Evolutionary conservation across 192 early-diverging fungal species (phyloP).

Genomic region (Coemansia sp.): DNA sequence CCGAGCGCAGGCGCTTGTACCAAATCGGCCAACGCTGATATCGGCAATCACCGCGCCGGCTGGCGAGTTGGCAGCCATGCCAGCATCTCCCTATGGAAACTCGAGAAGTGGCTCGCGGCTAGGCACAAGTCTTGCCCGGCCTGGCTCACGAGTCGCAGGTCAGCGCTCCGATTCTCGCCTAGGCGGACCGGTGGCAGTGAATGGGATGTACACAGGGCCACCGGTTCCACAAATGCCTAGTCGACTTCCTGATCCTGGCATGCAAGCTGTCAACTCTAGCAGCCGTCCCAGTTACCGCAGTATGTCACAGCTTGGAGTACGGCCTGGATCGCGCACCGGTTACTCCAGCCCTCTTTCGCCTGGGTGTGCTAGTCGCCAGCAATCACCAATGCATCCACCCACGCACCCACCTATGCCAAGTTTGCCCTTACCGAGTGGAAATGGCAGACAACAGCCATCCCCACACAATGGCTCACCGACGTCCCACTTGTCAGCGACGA

Average conservation of each 20-base stretch:
- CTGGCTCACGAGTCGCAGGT: conserved; percentile 42
- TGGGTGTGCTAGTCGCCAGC: conserved; percentile 14
- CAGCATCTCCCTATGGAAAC: conserved; percentile 41
- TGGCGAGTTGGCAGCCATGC: conserved; percentile 40
- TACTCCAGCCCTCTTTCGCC: conserved; percentile 30
- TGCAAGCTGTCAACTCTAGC: background rate
- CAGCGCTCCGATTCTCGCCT: conserved; percentile 36
- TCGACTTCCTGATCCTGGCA: background rate
- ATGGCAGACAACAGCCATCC: conserved; percentile 9
- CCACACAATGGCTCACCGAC: conserved; percentile 13
- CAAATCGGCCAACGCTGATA: conserved; percentile 34
- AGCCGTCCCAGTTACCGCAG: conserved; percentile 26
- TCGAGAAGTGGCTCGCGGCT: conserved; percentile 49
- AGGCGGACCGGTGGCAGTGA: background rate
- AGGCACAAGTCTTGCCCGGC: conserved; percentile 25
- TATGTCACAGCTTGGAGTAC: conserved; percentile 45
- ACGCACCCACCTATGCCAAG: conserved; percentile 12
- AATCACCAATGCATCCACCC: conserved; percentile 13
- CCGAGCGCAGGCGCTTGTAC: conserved; percentile 20
- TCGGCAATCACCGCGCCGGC: conserved; percentile 46
- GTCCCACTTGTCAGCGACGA: conserved; percentile 12
- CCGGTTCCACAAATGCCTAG: conserved; percentile 23
- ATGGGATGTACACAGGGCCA: conserved; percentile 5
- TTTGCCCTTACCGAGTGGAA: background rate
- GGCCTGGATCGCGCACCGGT: conserved; percentile 41